phyloP scores from a whole-genome alignment of 2,329 filamentous ascomycete genomes.

The Aureobasidium sp. region DNA sequence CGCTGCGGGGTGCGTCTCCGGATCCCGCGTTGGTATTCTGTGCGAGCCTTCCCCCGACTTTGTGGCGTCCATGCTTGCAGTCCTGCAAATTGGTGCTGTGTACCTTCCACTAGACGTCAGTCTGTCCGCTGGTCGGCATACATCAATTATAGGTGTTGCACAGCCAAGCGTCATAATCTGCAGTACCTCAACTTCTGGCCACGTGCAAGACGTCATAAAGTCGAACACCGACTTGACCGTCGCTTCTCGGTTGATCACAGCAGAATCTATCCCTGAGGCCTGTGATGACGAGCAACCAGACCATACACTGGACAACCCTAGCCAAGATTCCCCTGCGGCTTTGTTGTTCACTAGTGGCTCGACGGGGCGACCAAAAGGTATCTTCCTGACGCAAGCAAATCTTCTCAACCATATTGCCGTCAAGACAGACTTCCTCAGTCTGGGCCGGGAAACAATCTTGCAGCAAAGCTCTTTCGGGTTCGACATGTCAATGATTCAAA shows the following conservation, averaged over 20 bases:
- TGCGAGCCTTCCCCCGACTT: constrained; percentile 23
- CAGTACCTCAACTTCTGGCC: too few relatives aligned
- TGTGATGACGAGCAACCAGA: too few relatives aligned
- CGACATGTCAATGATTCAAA: constrained; percentile 37
- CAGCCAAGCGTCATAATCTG: too few relatives aligned
- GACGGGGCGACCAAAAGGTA: constrained; percentile 36
- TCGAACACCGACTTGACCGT: too few relatives aligned
- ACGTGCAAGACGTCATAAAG: too few relatives aligned
- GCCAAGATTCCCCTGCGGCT: constrained; percentile 9
- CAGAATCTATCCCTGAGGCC: too few relatives aligned
- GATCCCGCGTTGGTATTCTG: not conserved
- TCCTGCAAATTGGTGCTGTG: constrained; percentile 32
- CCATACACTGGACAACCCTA: too few relatives aligned
- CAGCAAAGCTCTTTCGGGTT: constrained; percentile 37
- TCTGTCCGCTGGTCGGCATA: constrained; percentile 14
- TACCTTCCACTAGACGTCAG: constrained; percentile 36
- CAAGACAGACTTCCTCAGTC: not conserved
- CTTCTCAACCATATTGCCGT: constrained; percentile 25
- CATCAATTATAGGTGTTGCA: too few relatives aligned
- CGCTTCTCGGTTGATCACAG: too few relatives aligned
- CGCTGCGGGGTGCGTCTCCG: not conserved
- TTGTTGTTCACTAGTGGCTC: constrained; percentile 31
- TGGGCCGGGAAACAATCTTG: constrained; percentile 25
- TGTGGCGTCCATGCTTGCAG: constrained; percentile 36
- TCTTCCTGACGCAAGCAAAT: constrained; percentile 29